Conservation (phyloP, 2,329 filamentous ascomycete species). For the Polychaeton citri region DNA sequence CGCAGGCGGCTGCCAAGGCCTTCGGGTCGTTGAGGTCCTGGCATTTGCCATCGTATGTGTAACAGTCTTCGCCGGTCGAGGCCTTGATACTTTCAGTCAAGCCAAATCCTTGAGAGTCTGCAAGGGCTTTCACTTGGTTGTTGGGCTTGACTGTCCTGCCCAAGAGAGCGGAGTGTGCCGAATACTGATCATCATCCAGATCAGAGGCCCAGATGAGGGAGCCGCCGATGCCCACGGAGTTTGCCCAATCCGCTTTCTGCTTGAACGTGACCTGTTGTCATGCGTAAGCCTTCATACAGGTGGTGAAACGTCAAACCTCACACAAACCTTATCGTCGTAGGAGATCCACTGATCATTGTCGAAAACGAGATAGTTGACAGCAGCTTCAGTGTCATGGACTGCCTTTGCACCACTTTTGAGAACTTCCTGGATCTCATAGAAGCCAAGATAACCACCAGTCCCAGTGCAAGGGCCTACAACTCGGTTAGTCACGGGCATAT, state of each 20-base stretch:
- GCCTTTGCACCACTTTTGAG: conserved; percentile 4
- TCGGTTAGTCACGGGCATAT: too few relatives aligned
- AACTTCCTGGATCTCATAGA: conserved; percentile 25
- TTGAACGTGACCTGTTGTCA: conserved; percentile 24
- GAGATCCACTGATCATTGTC: conserved; percentile 26
- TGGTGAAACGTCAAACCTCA: too few relatives aligned
- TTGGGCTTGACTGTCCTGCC: not conserved
- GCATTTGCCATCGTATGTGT: too few relatives aligned
- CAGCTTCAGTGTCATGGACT: conserved; percentile 15
- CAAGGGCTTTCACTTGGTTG: too few relatives aligned
- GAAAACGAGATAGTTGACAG: conserved; percentile 22
- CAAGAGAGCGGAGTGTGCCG: not conserved
- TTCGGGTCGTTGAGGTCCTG: not conserved
- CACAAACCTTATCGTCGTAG: conserved; percentile 25
- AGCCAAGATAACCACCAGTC: conserved; percentile 20
- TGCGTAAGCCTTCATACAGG: too few relatives aligned
- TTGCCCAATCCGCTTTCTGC: conserved; percentile 23
- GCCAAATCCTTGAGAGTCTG: too few relatives aligned
- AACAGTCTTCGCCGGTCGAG: too few relatives aligned
- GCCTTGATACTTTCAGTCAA: too few relatives aligned
- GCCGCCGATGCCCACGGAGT: conserved; percentile 20
- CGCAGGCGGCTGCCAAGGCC: not conserved
- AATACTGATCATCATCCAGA: not conserved
- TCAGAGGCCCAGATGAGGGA: not conserved
- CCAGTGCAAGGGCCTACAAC: conserved; percentile 19